Evolutionary conservation across 495 filamentous ascomycete species (phyloP).

Genomic region (Penicillium dipodomyicola): DNA sequence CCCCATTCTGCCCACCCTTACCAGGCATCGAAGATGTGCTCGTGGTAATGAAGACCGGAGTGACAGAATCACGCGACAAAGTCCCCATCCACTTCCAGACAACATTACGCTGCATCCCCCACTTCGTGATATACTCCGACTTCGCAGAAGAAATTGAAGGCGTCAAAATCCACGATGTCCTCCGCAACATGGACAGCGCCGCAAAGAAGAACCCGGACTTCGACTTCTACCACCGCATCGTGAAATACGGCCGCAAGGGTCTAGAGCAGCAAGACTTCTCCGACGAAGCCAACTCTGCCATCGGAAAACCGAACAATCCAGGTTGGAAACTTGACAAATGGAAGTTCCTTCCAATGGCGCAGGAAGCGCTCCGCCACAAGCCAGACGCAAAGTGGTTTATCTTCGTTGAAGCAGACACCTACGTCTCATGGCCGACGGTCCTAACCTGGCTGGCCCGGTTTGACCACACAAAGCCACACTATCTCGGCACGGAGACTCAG

Average conservation of each 20-base stretch:
- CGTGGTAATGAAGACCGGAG: constrained; percentile 49
- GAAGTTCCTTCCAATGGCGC: constrained; percentile 58
- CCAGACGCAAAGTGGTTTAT: constrained; percentile 62
- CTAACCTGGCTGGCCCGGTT: constrained; percentile 54
- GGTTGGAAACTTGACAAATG: constrained; percentile 60
- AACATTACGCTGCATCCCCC: constrained; percentile 51
- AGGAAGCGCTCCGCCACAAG: constrained; percentile 41
- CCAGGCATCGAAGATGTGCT: constrained; percentile 46
- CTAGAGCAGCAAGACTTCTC: constrained; percentile 40
- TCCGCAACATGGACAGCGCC: constrained; percentile 41
- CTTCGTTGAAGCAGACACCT: constrained; percentile 69
- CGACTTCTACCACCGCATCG: constrained; percentile 51
- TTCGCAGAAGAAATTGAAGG: constrained; percentile 49
- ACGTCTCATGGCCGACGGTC: constrained; percentile 61
- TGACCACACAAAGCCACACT: constrained; percentile 50
- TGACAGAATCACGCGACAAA: constrained; percentile 44
- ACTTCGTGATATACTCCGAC: constrained; percentile 57
- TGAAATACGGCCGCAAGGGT: constrained; percentile 38
- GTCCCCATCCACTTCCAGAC: constrained; percentile 51
- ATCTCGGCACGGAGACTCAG: constrained; percentile 59
- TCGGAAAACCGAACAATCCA: constrained; percentile 48
- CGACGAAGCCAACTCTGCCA: constrained; percentile 46
- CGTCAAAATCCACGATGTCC: constrained; percentile 48
- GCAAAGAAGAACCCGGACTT: constrained; percentile 46
- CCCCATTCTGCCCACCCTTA: constrained; percentile 36